Base-by-base conservation (phyloP, 2,329 filamentous ascomycete species). In the Scolecobasidium constrictum region DNA sequence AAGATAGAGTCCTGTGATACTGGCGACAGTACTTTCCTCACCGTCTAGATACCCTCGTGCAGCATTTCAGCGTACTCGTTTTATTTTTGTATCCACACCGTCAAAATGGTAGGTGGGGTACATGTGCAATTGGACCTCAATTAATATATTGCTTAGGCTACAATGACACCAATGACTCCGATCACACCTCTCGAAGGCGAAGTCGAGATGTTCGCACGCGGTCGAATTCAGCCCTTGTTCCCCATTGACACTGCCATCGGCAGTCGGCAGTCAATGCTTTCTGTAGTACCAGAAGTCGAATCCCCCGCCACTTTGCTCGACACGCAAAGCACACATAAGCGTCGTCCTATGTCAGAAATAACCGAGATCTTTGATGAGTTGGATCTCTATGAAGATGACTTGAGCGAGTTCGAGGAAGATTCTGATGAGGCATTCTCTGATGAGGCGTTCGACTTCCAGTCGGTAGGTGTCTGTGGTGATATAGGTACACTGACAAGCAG, bases 281-380 rank as follows among this genome's bases (percentile, higher is more conserved):
- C 37, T 15, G 28, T 45, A 7, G 43, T 45, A 20, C 38, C 38
- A 11, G 44, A 46, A 20, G 34, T 43, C 12, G 38, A 42, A 5
- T 45, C 38, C 15, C 44, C 44, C 18, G 9, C 9, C 39, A 45
- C 36, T 11, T 17, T 38, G 9, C n/a, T 34, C 5, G 43, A 45
- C 7, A 18, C 16, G 5, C 43, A 16, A 18, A 7, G 9, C 6
- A 9, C 37, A 13, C 7, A 6, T 47, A 47, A 68, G 62, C 65
- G 67, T 43, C 71, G 81, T 46, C 82, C 83, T 31, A 60, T 75
- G 28, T 88, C 84, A 28, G 72, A 83, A 46, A 75, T 81, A 35
- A 90, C 83, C 17, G 81, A 87, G 53, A 82, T 86, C 50, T 79
- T 81, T 56, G 86, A 83, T 33, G 84, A 90, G 42, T 69, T 73